Evolutionary conservation across 805 yeast species (phyloP).

Genomic region (Ogataea degrootiae): DNA sequence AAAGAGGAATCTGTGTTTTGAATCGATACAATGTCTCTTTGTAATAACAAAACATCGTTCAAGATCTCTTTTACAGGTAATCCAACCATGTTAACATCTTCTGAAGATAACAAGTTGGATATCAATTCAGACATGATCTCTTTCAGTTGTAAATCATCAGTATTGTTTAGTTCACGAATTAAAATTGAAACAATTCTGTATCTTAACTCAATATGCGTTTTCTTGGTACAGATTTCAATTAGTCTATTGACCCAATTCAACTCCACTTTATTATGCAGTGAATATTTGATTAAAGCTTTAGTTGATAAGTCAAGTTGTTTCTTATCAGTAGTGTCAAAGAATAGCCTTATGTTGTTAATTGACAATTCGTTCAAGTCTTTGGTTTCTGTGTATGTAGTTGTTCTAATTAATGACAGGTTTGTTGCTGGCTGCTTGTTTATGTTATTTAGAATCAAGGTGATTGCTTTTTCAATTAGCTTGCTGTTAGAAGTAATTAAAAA

Average conservation of each 20-base stretch:
- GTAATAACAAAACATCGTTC: conserved; percentile 51
- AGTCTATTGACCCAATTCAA: conserved; percentile 51
- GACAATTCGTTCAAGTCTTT: conserved; percentile 11
- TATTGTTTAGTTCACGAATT: conserved; percentile 54
- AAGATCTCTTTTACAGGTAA: conserved; percentile 77
- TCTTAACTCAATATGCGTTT: conserved; percentile 49
- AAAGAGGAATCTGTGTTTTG: conserved; percentile 24
- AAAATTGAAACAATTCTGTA: conserved; percentile 25
- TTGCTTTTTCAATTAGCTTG: conserved; percentile 25
- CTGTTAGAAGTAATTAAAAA: conserved; percentile 12
- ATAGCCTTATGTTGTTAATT: conserved; percentile 43
- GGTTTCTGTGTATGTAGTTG: conserved; percentile 5
- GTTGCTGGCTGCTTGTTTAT: conserved; percentile 20
- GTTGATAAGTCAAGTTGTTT: conserved; percentile 58
- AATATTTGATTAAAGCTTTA: conserved; percentile 43
- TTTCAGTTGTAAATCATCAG: conserved; percentile 9
- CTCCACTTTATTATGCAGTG: conserved; percentile 27
- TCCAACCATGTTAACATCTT: conserved; percentile 78
- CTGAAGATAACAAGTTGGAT: conserved; percentile 57
- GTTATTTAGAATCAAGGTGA: conserved; percentile 36
- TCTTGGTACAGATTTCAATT: conserved; percentile 61
- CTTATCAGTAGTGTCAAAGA: conserved; percentile 60
- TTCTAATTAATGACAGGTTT: conserved; percentile 13
- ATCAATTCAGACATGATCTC: conserved; percentile 22
- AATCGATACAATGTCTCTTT: conserved; percentile 25